These are phyloP conservation scores for Carnegiea gigantea DNA, from an alignment of 179 eudicot species.

Conservation along the genomic window DNA sequence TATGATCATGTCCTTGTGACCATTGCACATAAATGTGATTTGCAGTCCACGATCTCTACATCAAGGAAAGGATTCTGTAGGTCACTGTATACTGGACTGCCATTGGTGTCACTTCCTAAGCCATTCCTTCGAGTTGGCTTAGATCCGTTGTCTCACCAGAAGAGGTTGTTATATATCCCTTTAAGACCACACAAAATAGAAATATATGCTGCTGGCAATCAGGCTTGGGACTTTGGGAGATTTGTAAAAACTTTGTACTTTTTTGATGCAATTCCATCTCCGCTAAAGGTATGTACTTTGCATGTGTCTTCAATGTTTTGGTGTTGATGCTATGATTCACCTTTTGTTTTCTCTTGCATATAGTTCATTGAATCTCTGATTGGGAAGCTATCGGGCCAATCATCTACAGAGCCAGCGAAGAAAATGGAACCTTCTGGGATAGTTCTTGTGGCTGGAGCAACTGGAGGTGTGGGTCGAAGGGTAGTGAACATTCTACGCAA, in stretches of 20 bases:
- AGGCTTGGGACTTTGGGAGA: slow-evolving; percentile 94
- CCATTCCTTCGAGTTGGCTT: slow-evolving; percentile 56
- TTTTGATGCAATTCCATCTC: slow-evolving; percentile 91
- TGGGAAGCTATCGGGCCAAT: slow-evolving; percentile 59
- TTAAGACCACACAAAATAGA: slow-evolving; percentile 49
- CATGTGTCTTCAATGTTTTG: background rate
- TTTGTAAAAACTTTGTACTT: slow-evolving; percentile 82
- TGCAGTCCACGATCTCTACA: slow-evolving; percentile 57
- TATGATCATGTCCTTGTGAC: slow-evolving; percentile 8
- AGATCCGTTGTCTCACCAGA: slow-evolving; percentile 29
- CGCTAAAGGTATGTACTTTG: slow-evolving; percentile 58
- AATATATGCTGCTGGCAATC: slow-evolving; percentile 59
- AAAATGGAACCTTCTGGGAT: slow-evolving; percentile 78
- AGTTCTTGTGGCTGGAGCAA: slow-evolving; percentile 85
- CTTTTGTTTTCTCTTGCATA: slow-evolving; percentile 22
- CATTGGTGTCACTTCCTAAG: slow-evolving; percentile 52
- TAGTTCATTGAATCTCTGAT: slow-evolving; percentile 75
- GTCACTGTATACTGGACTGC: slow-evolving; percentile 31
- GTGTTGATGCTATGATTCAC: slow-evolving; percentile 6
- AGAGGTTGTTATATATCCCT: slow-evolving; percentile 31
- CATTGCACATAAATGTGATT: slow-evolving; percentile 12
- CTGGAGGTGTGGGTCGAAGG: slow-evolving; percentile 98
- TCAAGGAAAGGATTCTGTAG: slow-evolving; percentile 41
- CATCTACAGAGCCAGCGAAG: slow-evolving; percentile 58
- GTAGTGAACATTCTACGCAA: slow-evolving; percentile 77